Base-by-base conservation (phyloP, 768 basidiomycete genomes). In the Boletus sp. region DNA sequence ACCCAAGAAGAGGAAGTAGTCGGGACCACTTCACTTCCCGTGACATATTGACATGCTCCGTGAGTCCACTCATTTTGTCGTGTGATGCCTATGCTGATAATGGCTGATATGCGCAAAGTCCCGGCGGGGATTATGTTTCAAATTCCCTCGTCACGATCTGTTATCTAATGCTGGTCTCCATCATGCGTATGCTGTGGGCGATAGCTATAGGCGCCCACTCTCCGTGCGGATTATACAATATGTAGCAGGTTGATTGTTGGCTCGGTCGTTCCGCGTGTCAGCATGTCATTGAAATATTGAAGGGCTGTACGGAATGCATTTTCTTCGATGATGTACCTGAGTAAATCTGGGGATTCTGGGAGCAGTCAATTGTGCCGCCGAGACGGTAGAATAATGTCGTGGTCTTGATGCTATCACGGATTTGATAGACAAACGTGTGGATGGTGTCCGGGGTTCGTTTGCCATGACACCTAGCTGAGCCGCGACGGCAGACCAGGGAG, bases 1-100 rank as follows among this genome's bases (percentile, higher is more conserved):
- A 71, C 77, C 81, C 47, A 88, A 89, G 77, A 90, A 90, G 75
- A 92, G 85, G 76, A 88, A 89, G 76, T 84, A 73, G 51, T 56
- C 64, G 24, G 33, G 54, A 40, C 45, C 28, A 33, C 46, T 20
- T 47, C 50, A 32, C 39, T 54, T 52, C 47, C 18, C 20, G 14
- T 55, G 55, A 56, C 44, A 39, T 12, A 18, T 41, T 39, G 52
- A 50, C 56, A 49, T 46, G 46, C 45, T 11, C 47, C 48, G 68
- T 66, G 48, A 51, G 62, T 65, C 48, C 54, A 20, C 36, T 12
- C 39, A 6, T 42, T 41, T 48, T 50, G 24, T 39, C 56, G 28
- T n/a, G 47, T 32, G n/a, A 30, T 11, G 4, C 40, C 28, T 28
- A 7, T 42, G 41, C 44, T 52, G 29, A 50, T 35, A 17, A 37